Conservation (phyloP, 805 yeast genomes). For the Wickerhamiella sorbophila region DNA sequence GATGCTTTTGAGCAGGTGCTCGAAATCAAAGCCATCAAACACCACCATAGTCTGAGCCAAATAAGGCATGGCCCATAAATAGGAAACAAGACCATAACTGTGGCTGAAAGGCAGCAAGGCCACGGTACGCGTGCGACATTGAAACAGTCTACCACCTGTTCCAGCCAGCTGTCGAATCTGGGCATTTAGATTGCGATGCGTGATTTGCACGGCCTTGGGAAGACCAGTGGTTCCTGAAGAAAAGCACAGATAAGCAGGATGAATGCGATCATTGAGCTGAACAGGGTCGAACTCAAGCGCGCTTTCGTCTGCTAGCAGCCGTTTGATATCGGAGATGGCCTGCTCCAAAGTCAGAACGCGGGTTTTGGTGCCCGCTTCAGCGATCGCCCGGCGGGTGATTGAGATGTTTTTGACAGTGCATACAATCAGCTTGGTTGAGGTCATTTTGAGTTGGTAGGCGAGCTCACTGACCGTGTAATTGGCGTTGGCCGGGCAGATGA, state of each 20-base stretch:
- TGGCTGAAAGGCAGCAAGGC: conserved; percentile 22
- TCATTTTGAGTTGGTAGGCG: conserved; percentile 14
- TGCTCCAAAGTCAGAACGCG: not conserved
- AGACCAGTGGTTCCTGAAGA: conserved; percentile 34
- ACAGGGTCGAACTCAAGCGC: conserved; percentile 10
- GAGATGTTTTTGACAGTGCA: not conserved
- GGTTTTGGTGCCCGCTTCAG: not conserved
- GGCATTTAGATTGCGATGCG: conserved; percentile 37
- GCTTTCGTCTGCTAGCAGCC: not conserved
- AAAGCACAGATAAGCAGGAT: conserved; percentile 17
- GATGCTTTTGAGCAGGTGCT: conserved; percentile 17
- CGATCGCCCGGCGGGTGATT: not conserved
- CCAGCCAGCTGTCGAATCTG: conserved; percentile 19
- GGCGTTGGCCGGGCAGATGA: conserved; percentile 22
- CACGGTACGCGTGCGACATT: conserved; percentile 23
- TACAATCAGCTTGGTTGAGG: not conserved
- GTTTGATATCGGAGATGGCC: not conserved
- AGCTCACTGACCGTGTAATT: conserved; percentile 20
- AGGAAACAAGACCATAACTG: conserved; percentile 22
- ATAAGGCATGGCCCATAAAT: conserved; percentile 14
- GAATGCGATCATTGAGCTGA: conserved; percentile 3
- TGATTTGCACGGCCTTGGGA: conserved; percentile 59
- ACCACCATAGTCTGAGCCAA: conserved; percentile 15
- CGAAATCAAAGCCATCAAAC: conserved; percentile 21
- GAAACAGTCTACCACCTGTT: conserved; percentile 9